Base-by-base conservation (phyloP, 805 yeast species). In the Debaryomyces castellii region DNA sequence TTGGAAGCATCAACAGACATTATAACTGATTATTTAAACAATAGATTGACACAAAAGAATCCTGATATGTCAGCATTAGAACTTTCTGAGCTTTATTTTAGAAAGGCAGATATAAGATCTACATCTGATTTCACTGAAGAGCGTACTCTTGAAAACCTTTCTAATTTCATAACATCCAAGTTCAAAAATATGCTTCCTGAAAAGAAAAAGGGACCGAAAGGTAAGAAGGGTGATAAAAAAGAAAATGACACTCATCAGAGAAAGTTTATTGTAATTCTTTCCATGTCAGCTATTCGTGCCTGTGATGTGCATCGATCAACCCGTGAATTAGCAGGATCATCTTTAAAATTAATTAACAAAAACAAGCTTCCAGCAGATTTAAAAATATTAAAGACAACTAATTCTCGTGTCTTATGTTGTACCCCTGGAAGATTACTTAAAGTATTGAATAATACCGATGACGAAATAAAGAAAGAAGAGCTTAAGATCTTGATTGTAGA, bases 231-330 rank as follows among this genome's bases (percentile, higher is more conserved):
- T 14, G 34, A 37, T n/a, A 47, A 42, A 4, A 23, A 32, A 20
- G 47, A 44, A 23, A 40, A 4, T 3, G 55, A 49, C 14, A 42
- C 43, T 18, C 27, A 41, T 1, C 55, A 66, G 25, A 63, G 77
- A 23, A 75, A 77, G 44, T 69, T 76, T 65, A 60, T 81, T 51
- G 64, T 84, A 12, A 64, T 84, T 1, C 56, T 85, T 12, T 77
- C 91, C 0, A 77, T 86, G 73, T 88, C 96, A 0, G 94, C 96
- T 9, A 70, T 89, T 20, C 76, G 97, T 53, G 94, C 89, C 1
- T 92, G 97, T 57, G 97, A 91, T 56, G 76, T 89, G 2, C 85
- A 79, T 58, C 77, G 96, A 52, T 81, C 87, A 1, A 63, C 78
- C 44, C 73, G 65, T 60, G 74, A 55, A 45, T 48, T 71, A n/a